Evolutionary conservation across 2,329 filamentous ascomycete species (phyloP).

Genomic region (Orbilia quercus): DNA sequence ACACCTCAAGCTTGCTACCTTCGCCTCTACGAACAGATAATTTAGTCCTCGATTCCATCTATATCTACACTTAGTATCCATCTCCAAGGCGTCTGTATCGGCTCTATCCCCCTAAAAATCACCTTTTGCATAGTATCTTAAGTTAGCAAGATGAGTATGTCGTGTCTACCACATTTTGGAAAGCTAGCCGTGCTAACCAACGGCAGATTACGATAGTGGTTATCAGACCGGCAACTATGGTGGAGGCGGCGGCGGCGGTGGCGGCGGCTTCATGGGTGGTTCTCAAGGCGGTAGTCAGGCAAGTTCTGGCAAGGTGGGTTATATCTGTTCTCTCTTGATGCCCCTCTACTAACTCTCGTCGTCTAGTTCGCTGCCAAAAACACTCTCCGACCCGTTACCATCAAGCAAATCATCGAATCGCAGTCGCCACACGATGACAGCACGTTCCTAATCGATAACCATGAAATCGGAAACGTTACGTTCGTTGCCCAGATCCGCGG

Average conservation of each 20-base stretch:
- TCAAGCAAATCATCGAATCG: constrained; percentile 91
- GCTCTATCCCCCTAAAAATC: neutral
- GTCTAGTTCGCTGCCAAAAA: constrained; percentile 63
- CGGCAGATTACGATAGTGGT: constrained; percentile 56
- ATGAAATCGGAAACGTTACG: constrained; percentile 76
- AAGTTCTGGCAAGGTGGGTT: constrained; percentile 58
- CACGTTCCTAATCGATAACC: constrained; percentile 84
- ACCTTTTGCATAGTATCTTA: neutral
- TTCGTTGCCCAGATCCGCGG: constrained; percentile 91
- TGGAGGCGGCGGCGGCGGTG: constrained; percentile 56
- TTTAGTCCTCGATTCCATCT: constrained; percentile 1
- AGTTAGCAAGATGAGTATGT: constrained; percentile 41
- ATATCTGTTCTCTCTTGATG: constrained; percentile 1
- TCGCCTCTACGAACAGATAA: neutral
- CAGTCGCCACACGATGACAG: constrained; percentile 78
- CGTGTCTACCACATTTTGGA: neutral
- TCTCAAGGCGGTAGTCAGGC: constrained; percentile 59
- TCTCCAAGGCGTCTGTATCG: neutral
- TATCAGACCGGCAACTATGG: constrained; percentile 53
- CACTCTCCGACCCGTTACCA: constrained; percentile 89
- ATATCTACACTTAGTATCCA: neutral
- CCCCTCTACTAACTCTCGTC: constrained; percentile 1
- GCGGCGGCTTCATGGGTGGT: constrained; percentile 56
- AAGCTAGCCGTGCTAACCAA: constrained; percentile 17
- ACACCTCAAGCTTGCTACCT: constrained; percentile 1